These are phyloP conservation scores for Babesia bigemina DNA, from an alignment of 169 alveolate species.

Conservation along the genomic window DNA sequence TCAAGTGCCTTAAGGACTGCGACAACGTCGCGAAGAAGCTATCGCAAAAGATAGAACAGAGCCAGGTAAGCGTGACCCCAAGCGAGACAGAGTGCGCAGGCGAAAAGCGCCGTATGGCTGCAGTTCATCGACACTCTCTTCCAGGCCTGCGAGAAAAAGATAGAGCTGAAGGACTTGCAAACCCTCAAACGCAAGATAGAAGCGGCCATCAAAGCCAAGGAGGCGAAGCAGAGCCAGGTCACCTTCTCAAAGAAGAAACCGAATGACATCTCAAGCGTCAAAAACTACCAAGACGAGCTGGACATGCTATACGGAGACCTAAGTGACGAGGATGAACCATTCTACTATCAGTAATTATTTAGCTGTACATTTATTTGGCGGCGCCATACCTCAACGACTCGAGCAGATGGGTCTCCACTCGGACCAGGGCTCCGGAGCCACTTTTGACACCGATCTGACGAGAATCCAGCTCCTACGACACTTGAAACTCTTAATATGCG, in stretches of 20 bases:
- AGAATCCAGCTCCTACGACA: constrained; percentile 9
- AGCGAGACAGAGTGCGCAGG: constrained; percentile 14
- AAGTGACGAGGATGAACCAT: constrained; percentile 67
- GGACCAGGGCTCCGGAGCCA: background rate
- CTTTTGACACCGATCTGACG: background rate
- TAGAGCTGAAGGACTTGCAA: constrained; percentile 63
- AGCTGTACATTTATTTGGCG: background rate
- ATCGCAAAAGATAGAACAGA: constrained; percentile 67
- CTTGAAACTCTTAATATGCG: background rate
- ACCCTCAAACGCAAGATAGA: constrained; percentile 65
- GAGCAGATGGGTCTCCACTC: background rate
- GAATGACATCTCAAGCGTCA: constrained; percentile 61
- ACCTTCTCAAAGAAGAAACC: constrained; percentile 67
- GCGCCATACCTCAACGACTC: background rate
- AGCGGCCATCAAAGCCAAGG: constrained; percentile 43
- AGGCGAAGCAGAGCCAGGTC: constrained; percentile 49
- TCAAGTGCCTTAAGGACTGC: constrained; percentile 68
- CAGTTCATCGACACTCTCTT: constrained; percentile 66
- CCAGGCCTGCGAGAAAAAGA: constrained; percentile 65
- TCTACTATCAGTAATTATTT: constrained; percentile 29
- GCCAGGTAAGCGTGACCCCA: constrained; percentile 40
- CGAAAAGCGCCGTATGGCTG: constrained; percentile 68
- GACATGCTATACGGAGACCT: constrained; percentile 80
- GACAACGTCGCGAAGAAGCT: constrained; percentile 62
- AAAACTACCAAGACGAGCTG: constrained; percentile 78